Evolutionary conservation across 2,329 filamentous ascomycete species (phyloP).

Genomic region (Pseudocercospora fijiensis): DNA sequence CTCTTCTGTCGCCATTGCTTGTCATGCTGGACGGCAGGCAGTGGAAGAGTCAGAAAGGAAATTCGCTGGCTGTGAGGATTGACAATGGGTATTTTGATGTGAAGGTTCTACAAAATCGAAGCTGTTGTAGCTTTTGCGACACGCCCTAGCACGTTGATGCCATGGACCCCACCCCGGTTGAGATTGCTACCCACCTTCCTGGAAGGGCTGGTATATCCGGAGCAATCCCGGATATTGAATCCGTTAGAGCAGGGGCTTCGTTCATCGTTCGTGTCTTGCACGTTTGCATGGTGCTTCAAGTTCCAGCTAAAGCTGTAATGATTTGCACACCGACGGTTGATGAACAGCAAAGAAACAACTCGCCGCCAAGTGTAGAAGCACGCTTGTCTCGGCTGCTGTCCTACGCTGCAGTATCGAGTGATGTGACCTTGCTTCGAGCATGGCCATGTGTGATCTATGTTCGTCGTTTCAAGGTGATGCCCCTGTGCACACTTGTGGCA

Average conservation of each 20-base stretch:
- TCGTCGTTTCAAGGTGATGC: conserved; percentile 45
- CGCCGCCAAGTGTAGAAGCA: neutral
- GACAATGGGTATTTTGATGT: conserved; percentile 11
- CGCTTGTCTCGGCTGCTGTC: too few relatives aligned
- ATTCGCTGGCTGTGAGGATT: neutral
- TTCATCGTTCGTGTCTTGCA: neutral
- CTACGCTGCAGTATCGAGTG: too few relatives aligned
- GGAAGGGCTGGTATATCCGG: neutral
- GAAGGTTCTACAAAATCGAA: neutral
- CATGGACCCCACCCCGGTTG: neutral
- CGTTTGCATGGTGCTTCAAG: neutral
- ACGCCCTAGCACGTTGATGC: neutral
- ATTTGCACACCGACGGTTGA: too few relatives aligned
- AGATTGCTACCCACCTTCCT: neutral
- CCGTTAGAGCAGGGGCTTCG: neutral
- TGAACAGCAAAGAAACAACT: neutral
- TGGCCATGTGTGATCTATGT: conserved; percentile 25
- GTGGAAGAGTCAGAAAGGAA: neutral
- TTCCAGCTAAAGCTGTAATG: too few relatives aligned
- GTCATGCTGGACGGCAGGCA: conserved; percentile 11
- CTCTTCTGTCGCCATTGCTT: conserved; percentile 14
- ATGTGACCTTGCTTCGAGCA: too few relatives aligned
- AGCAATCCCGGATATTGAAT: neutral
- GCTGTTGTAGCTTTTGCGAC: neutral
- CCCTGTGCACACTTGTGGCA: conserved; percentile 41